Evolutionary conservation across 768 basidiomycete genomes (phyloP).

Genomic region (Tulasnella calospora): DNA sequence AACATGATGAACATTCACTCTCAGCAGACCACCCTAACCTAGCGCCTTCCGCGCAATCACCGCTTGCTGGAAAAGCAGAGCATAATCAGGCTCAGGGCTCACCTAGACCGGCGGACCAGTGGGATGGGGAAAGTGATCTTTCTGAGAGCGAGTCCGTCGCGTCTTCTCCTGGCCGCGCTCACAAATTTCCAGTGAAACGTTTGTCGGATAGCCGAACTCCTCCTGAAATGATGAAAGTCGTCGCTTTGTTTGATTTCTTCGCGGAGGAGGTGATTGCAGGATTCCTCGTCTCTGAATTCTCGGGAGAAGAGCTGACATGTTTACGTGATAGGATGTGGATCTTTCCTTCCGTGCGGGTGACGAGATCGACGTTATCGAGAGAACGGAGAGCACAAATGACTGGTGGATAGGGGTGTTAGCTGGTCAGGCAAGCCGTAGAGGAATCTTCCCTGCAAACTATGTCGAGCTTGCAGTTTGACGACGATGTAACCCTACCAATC

Average conservation of each 20-base stretch:
- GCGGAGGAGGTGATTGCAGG: constrained; percentile 22
- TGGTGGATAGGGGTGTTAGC: constrained; percentile 27
- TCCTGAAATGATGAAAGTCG: constrained; percentile 10
- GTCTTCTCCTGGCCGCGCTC: background rate
- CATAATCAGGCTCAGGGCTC: background rate
- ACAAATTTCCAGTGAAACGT: constrained; percentile 4
- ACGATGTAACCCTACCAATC: background rate
- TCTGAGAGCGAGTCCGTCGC: constrained; percentile 2
- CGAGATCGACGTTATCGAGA: constrained; percentile 24
- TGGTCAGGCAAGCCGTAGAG: background rate
- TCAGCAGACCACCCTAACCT: background rate
- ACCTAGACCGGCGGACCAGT: background rate
- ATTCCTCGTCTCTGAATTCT: background rate
- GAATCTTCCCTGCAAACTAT: constrained; percentile 28
- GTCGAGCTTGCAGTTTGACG: background rate
- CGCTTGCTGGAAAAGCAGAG: background rate
- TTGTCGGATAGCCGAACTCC: background rate
- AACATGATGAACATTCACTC: background rate
- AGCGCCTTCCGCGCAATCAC: background rate
- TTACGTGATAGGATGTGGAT: constrained; percentile 16
- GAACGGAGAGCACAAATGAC: constrained; percentile 24
- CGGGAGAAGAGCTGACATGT: background rate
- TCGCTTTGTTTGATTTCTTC: constrained; percentile 26
- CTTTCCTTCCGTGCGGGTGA: constrained; percentile 27
- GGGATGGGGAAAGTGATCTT: background rate